These are phyloP conservation scores for Cardamine resedifolia DNA, from an alignment of 345 rosid genomes.

Conservation along the genomic window DNA sequence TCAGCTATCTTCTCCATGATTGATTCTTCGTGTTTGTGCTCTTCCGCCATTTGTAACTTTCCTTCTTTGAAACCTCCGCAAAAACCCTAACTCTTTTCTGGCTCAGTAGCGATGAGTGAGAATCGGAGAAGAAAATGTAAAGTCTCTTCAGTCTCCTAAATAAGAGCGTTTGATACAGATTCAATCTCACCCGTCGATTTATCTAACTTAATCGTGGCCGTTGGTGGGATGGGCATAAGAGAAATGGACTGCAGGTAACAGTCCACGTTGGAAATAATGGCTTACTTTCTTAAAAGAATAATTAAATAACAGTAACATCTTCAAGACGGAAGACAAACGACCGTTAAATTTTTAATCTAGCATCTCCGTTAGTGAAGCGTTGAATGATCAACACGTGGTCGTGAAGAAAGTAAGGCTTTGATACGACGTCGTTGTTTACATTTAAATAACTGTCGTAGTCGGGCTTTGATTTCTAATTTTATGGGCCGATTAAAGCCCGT, in stretches of 20 bases:
- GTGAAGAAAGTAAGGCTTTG: not conserved
- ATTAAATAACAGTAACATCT: slow-evolving; percentile 13
- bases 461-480: not conserved
- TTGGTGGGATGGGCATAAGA: slow-evolving; percentile 16
- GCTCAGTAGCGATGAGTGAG: slow-evolving; percentile 26
- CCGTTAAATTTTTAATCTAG: not conserved
- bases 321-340: slow-evolving; percentile 28
- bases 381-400: not conserved
- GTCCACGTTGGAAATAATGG: not conserved
- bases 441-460: not conserved
- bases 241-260: no score
- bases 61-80: slow-evolving; percentile 34
- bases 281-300: not conserved
- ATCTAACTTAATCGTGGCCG: not conserved
- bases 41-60: slow-evolving; percentile 36
- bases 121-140: slow-evolving; percentile 29
- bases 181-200: slow-evolving; percentile 32
- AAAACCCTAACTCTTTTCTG: slow-evolving; percentile 19
- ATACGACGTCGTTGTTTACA: not conserved
- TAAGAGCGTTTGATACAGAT: slow-evolving; percentile 29
- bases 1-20: slow-evolving; percentile 43
- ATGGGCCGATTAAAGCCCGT: not conserved
- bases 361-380: slow-evolving; percentile 7
- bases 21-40: slow-evolving; percentile 40
- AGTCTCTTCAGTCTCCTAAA: not conserved